Conservation (phyloP, 768 basidiomycete species). For the Solioccasus polychromus region DNA sequence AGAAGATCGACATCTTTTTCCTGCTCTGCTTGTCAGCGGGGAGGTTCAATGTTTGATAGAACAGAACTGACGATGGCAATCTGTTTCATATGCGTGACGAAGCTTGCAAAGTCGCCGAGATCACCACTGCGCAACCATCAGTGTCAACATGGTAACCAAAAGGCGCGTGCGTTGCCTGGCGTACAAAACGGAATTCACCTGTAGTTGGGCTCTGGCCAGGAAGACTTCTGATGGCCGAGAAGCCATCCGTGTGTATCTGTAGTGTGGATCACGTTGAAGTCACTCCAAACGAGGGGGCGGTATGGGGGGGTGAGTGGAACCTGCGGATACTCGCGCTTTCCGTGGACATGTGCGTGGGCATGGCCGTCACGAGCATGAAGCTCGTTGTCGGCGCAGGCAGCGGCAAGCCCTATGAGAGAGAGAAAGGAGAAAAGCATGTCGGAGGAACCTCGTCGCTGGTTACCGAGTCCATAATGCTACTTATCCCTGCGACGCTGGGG, state of each 20-base stretch:
- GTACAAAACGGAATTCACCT: slow-evolving; percentile 34
- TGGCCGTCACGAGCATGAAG: slow-evolving; percentile 28
- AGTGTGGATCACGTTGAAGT: slow-evolving; percentile 83
- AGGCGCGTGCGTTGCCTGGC: not conserved
- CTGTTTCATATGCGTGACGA: slow-evolving; percentile 77
- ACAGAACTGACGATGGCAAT: slow-evolving; percentile 51
- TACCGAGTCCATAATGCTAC: not conserved
- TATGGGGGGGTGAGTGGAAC: slow-evolving; percentile 53
- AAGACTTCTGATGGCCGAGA: slow-evolving; percentile 75
- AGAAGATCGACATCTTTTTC: slow-evolving; percentile 78
- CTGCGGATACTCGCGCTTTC: slow-evolving; percentile 39
- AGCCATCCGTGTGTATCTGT: slow-evolving; percentile 85
- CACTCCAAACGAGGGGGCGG: slow-evolving; percentile 77
- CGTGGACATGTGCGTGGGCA: slow-evolving; percentile 28
- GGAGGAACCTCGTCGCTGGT: not conserved
- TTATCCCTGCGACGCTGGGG: not conserved
- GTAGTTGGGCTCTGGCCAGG: slow-evolving; percentile 76
- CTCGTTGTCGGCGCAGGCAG: slow-evolving; percentile 21
- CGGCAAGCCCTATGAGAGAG: slow-evolving; percentile 15
- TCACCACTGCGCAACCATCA: slow-evolving; percentile 40
- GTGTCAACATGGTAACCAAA: not conserved
- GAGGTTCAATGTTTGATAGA: not conserved
- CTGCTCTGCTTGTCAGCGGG: slow-evolving; percentile 24
- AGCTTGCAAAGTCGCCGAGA: slow-evolving; percentile 85
- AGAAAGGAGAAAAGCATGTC: slow-evolving; percentile 17